phyloP scores from a whole-genome alignment of 108 stramenopile genomes.

The Cylindrotheca fusiformis region DNA sequence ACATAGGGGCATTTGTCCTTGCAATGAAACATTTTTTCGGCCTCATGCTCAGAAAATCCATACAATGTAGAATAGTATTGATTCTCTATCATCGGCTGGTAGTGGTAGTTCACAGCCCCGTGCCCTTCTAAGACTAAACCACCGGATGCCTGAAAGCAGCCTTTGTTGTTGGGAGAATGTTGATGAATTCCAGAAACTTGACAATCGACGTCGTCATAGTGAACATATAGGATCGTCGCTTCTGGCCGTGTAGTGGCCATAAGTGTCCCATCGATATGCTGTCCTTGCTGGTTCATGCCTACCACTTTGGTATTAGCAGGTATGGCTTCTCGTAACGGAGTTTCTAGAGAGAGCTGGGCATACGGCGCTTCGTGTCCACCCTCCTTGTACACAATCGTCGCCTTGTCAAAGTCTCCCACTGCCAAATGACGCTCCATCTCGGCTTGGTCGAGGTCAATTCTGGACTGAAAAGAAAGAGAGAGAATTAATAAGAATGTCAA shows the following conservation, averaged over 20 bases:
- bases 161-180: background rate
- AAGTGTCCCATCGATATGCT: too few species aligned
- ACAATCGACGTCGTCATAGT: too few species aligned
- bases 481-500: background rate
- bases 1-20: slow-evolving; percentile 31
- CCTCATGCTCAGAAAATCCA: slow-evolving; percentile 20
- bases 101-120: slow-evolving; percentile 19
- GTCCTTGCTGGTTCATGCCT: too few species aligned
- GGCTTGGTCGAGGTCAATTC: slow-evolving; percentile 2
- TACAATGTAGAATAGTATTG: background rate
- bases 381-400: background rate
- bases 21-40: slow-evolving; percentile 22
- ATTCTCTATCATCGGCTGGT: slow-evolving; percentile 5
- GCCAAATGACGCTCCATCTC: slow-evolving; percentile 8
- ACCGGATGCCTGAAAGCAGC: slow-evolving; percentile 8
- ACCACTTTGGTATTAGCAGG: background rate
- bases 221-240: too few species aligned
- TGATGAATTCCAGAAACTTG: too few species aligned
- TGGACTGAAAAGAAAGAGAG: slow-evolving; percentile 5
- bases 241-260: too few species aligned
- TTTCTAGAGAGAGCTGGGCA: background rate
- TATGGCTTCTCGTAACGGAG: background rate
- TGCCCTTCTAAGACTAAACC: slow-evolving; percentile 11
- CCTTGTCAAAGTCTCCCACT: slow-evolving; percentile 4
- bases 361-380: slow-evolving; percentile 5